These are phyloP conservation scores for Boletus subparvulus DNA, from an alignment of 768 basidiomycete species.

Conservation along the genomic window DNA sequence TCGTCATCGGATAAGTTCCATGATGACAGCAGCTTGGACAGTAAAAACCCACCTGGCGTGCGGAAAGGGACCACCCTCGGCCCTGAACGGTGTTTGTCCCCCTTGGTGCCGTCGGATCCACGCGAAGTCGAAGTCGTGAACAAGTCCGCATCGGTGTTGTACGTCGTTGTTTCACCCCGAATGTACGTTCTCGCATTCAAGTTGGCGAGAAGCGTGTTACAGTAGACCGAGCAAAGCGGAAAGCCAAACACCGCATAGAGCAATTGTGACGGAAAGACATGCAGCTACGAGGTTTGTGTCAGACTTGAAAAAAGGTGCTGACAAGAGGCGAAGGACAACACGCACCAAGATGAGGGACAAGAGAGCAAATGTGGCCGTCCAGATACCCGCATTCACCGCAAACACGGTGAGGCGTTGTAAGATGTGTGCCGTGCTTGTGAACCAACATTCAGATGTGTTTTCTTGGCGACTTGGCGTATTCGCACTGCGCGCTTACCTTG, in stretches of 20 bases:
- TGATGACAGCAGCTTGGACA: not conserved
- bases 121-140: not conserved
- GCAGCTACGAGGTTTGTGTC: not conserved
- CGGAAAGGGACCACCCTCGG: not conserved
- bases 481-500: not conserved
- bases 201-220: constrained; percentile 10
- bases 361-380: constrained; percentile 50
- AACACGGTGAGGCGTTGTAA: constrained; percentile 12
- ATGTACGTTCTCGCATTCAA: constrained; percentile 9
- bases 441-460: not conserved
- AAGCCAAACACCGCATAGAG: not conserved
- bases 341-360: constrained; percentile 42
- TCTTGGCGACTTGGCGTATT: too few relatives aligned
- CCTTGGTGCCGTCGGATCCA: too few relatives aligned
- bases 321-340: constrained; percentile 26
- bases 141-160: not conserved
- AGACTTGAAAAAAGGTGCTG: not conserved
- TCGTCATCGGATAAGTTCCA: not conserved
- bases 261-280: not conserved
- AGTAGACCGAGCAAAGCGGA: constrained; percentile 11
- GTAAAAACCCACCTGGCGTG: not conserved
- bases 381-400: constrained; percentile 34
- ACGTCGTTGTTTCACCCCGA: not conserved
- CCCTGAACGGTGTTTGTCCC: not conserved
- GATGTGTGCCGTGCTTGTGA: constrained; percentile 4